Evolutionary conservation across 352 stramenopile species (phyloP), one percentile per base, ranked within the genome.

Genomic region (Phytopythium oedochilum): DNA sequence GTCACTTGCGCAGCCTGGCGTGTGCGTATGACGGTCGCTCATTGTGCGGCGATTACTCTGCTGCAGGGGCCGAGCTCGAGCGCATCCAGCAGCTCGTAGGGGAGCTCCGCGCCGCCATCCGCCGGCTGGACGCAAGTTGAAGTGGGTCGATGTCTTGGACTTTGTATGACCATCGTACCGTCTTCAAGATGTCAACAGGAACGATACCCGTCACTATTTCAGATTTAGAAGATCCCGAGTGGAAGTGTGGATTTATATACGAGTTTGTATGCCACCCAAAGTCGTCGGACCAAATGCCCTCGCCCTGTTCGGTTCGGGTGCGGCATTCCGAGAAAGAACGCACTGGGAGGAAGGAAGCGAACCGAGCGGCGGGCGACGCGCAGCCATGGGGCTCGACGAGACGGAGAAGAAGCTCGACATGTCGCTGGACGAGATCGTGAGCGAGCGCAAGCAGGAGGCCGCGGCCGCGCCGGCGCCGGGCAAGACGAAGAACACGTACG

Each of bases 391-490:
- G 53, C 63, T 60, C 35, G 72, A 78, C 53, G 62, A 69, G 38
- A 72, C 73, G 43, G 73, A 84, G 64, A 87, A 89, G 66, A 86
- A 85, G 64, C 69, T 88, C 38, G 69, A 79, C 56, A 91, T 89
- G 80, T 73, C 75, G 46, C 66, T 89, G 50, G 80, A 86, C 26
- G 61, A 86, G 43, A 91, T 88, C 57, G 70, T 68, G 20, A 55
- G 83, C 47, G 70, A 88, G 65, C 66, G 68, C 61, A 75, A 84
- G 59, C 52, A 54, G 28, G 60, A 76, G 20, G 50, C 44, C 18
- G 14, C 39, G 18, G 28, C 46, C 2, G 20, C 49, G 56, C 58
- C 34, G 53, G 22, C 28, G 36, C 48, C 44, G 1, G 69, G 74
- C 68, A 88, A 87, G 38, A 68, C 48, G 64, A 79, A 76, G 57